Evolutionary conservation across 768 basidiomycete genomes (phyloP).

Genomic region (Daedaleopsis sinensis): DNA sequence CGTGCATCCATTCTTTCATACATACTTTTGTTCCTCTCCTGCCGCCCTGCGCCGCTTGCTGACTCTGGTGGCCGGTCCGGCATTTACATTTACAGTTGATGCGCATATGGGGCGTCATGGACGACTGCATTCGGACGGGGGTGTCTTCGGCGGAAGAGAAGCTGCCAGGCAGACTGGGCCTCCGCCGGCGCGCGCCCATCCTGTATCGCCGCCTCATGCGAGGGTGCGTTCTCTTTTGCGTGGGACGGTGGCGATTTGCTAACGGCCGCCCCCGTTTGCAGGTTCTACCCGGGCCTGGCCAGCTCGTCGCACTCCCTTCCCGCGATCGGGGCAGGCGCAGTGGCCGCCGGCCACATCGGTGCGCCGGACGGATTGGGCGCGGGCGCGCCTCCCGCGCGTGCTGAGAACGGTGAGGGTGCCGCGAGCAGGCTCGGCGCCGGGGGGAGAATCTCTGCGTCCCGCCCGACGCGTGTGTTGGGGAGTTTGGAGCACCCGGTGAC

Average conservation of each 20-base stretch:
- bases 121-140: constrained; percentile 84
- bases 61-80: constrained; percentile 1
- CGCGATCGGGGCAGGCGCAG: constrained; percentile 35
- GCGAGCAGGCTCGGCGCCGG: constrained; percentile 1
- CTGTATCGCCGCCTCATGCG: constrained; percentile 91
- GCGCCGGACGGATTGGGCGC: constrained; percentile 20
- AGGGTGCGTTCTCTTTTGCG: constrained; percentile 51
- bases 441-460: constrained; percentile 21
- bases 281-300: constrained; percentile 56
- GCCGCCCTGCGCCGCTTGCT: neutral
- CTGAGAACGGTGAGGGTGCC: neutral
- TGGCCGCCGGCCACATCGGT: constrained; percentile 24
- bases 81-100: constrained; percentile 44
- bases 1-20: neutral
- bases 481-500: constrained; percentile 78
- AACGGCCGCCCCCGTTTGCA: constrained; percentile 21
- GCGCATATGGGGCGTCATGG: constrained; percentile 92
- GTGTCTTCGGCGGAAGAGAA: constrained; percentile 77
- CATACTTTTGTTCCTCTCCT: neutral
- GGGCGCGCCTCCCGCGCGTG: neutral
- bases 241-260: neutral
- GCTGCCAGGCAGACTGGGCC: constrained; percentile 83
- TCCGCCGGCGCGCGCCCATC: constrained; percentile 84
- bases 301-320: constrained; percentile 30
- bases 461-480: constrained; percentile 59